Conservation (phyloP, 495 filamentous ascomycete genomes). For the Aspergillus haitiensis region DNA sequence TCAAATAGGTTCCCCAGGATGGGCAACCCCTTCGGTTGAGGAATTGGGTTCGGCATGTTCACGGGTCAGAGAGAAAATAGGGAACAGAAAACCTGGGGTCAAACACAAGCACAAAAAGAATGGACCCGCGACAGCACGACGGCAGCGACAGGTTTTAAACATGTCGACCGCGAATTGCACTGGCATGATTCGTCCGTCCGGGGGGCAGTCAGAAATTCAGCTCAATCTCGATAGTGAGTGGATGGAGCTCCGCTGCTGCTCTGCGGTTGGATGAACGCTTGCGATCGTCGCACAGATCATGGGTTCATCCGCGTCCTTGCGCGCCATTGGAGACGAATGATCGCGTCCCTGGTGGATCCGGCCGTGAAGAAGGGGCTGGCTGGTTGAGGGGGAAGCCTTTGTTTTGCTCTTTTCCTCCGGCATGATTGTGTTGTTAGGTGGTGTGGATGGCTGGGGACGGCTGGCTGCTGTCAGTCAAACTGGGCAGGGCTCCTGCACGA, state of each 20-base stretch:
- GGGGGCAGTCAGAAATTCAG: slow-evolving; percentile 1
- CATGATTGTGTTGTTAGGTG: neutral
- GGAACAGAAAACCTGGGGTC: slow-evolving; percentile 5
- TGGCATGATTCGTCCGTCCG: slow-evolving; percentile 13
- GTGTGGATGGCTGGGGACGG: neutral
- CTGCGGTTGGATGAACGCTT: slow-evolving; percentile 15
- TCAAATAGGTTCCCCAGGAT: slow-evolving; percentile 68
- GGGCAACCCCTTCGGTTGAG: slow-evolving; percentile 64
- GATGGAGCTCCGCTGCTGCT: slow-evolving; percentile 13
- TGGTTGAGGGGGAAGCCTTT: slow-evolving; percentile 4
- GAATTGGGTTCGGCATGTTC: slow-evolving; percentile 53
- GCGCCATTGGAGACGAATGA: neutral
- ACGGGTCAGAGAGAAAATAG: neutral
- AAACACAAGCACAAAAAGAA: neutral
- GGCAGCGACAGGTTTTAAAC: slow-evolving; percentile 3
- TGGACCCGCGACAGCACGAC: neutral
- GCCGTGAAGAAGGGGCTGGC: neutral
- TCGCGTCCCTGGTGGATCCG: slow-evolving; percentile 1
- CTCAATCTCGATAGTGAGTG: slow-evolving; percentile 15
- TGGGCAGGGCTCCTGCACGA: neutral
- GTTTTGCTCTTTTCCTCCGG: neutral
- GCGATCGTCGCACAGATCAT: slow-evolving; percentile 32
- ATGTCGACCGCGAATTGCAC: neutral
- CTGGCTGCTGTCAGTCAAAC: neutral
- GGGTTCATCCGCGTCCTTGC: slow-evolving; percentile 28